Evolutionary conservation across 73 alveolate genomes (phyloP).

Genomic region (Symbiodinium natans): DNA sequence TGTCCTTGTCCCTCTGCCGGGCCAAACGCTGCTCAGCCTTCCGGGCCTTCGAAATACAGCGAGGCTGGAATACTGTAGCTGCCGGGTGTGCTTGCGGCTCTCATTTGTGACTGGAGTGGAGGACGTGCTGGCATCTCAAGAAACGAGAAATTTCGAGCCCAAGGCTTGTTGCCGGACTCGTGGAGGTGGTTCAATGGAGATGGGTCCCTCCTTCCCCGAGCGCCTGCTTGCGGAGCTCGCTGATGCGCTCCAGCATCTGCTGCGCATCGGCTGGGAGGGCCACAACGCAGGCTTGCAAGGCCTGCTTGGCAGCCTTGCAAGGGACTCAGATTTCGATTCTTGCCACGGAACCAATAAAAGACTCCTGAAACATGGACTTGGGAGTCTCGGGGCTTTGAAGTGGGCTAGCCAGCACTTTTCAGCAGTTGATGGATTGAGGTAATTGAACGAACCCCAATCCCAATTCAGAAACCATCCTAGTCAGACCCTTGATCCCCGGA

Average conservation of each 20-base stretch:
- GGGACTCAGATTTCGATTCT: not conserved
- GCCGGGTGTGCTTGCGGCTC: too few relatives aligned
- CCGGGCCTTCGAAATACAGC: not conserved
- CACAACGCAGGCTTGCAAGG: not conserved
- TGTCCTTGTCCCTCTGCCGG: not conserved
- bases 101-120: too few relatives aligned
- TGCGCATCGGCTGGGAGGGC: conserved; percentile 55
- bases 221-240: conserved; percentile 72
- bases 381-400: not conserved
- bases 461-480: not conserved
- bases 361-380: not conserved
- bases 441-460: not conserved
- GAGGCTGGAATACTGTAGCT: too few relatives aligned
- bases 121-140: too few relatives aligned
- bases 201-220: too few relatives aligned
- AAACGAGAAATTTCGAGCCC: too few relatives aligned
- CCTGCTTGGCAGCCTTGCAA: conserved; percentile 44
- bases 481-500: not conserved
- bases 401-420: not conserved
- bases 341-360: not conserved
- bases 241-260: conserved; percentile 40
- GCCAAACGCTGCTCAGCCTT: not conserved
- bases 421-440: too few relatives aligned
- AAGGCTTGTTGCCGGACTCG: too few relatives aligned
- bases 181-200: too few relatives aligned